phyloP scores from a whole-genome alignment of 768 basidiomycete species.

The Tricholoma sp. region DNA sequence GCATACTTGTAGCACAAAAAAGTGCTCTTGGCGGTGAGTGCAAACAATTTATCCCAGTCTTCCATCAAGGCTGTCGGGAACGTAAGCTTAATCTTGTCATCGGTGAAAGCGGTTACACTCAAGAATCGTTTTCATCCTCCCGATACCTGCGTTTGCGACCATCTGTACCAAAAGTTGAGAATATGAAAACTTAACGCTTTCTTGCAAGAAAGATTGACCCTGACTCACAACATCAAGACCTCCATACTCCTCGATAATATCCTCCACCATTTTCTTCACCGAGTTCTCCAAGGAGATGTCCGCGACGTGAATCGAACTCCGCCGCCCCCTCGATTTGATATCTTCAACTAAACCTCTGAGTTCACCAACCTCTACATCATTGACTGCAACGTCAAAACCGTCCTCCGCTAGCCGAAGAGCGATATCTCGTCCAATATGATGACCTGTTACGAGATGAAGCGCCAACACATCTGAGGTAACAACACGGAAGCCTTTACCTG shows the following conservation, averaged over 20 bases:
- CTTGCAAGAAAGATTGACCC: neutral
- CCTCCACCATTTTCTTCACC: constrained; percentile 20
- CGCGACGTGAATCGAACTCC: constrained; percentile 7
- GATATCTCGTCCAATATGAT: constrained; percentile 8
- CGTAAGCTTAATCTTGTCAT: neutral
- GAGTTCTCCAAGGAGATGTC: constrained; percentile 19
- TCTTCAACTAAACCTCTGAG: constrained; percentile 8
- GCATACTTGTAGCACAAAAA: constrained; percentile 34
- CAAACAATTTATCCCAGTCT: constrained; percentile 20
- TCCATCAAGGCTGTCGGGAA: constrained; percentile 10
- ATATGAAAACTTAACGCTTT: neutral
- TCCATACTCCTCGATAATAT: constrained; percentile 17
- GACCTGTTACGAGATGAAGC: neutral
- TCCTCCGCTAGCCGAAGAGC: constrained; percentile 10
- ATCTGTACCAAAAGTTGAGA: constrained; percentile 16
- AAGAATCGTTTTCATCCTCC: neutral
- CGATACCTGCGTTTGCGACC: constrained; percentile 27
- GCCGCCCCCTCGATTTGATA: constrained; percentile 15
- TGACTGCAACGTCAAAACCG: constrained; percentile 11
- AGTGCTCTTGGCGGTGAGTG: constrained; percentile 24
- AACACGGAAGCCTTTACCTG: neutral
- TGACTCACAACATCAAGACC: constrained; percentile 26
- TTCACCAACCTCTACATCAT: constrained; percentile 29
- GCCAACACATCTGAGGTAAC: too few species aligned
- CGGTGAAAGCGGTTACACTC: constrained; percentile 6